A percentile compares a stretch with the other conserved stretches of the same genome.
phyloP scores from a whole-genome alignment of 495 filamentous ascomycete species.

The Aspergillus taichungensis region DNA sequence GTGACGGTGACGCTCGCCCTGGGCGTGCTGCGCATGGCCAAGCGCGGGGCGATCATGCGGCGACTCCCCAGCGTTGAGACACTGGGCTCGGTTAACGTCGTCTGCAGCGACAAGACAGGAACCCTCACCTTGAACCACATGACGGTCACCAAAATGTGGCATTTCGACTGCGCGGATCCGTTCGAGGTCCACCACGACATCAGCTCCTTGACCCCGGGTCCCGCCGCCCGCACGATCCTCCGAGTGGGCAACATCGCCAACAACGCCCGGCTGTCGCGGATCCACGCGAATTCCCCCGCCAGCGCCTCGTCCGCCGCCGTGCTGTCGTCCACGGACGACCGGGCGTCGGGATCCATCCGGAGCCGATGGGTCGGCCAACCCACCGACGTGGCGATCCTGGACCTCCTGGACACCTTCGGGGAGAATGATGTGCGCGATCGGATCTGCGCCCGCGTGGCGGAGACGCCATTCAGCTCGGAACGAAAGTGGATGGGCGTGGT shows the following conservation, averaged over 20 bases:
- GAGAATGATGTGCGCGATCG: conserved; percentile 85
- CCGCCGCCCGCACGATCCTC: conserved; percentile 67
- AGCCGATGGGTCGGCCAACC: conserved; percentile 96
- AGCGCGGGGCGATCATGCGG: conserved; percentile 85
- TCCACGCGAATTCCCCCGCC: conserved; percentile 49
- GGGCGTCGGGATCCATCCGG: conserved; percentile 50
- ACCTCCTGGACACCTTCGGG: conserved; percentile 80
- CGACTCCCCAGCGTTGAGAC: conserved; percentile 95
- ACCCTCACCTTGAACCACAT: conserved; percentile 97
- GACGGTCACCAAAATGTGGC: conserved; percentile 96
- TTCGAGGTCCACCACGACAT: conserved; percentile 69
- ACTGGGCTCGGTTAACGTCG: conserved; percentile 94
- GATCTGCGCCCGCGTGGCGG: conserved; percentile 65
- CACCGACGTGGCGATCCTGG: conserved; percentile 91
- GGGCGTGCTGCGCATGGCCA: conserved; percentile 92
- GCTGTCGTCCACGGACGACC: conserved; percentile 64
- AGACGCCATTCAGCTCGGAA: conserved; percentile 93
- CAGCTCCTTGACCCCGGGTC: conserved; percentile 53
- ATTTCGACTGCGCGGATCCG: conserved; percentile 62
- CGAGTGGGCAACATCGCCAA: conserved; percentile 94
- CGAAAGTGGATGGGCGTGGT: conserved; percentile 98
- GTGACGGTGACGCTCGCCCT: conserved; percentile 94
- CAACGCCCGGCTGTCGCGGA: conserved; percentile 70
- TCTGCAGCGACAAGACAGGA: conserved; percentile 97
- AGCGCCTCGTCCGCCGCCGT: conserved; percentile 65